These are phyloP conservation scores for Sanghuangporus sanghuang DNA, from an alignment of 1,284 basidiomycete species.

Conservation along the genomic window DNA sequence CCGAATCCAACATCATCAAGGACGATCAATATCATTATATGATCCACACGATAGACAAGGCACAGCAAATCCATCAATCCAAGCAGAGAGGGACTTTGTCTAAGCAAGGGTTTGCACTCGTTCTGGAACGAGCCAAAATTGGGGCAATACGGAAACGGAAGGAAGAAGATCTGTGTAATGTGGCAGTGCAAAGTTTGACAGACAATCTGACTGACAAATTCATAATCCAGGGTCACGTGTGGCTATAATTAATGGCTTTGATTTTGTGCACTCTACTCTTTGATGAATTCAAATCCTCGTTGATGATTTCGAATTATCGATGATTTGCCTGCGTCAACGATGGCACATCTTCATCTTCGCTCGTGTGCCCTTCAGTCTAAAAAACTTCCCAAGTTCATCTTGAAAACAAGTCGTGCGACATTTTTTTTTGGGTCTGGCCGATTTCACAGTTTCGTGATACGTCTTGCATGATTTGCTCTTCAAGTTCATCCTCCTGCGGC, in stretches of 20 bases:
- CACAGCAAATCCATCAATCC: neutral
- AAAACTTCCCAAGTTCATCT: neutral
- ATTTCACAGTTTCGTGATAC: conserved; percentile 1
- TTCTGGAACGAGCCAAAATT: neutral
- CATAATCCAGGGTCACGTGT: neutral
- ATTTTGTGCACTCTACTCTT: too few relatives aligned
- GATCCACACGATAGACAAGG: neutral
- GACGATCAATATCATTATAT: too few relatives aligned
- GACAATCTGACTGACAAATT: neutral
- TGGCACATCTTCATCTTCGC: neutral
- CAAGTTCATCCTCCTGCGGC: neutral
- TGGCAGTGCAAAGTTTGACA: neutral
- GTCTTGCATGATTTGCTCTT: neutral
- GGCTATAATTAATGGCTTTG: neutral
- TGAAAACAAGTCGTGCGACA: neutral
- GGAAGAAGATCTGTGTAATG: neutral
- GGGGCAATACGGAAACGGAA: neutral
- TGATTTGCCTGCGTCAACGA: neutral
- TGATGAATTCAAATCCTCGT: neutral
- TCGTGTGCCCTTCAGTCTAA: neutral
- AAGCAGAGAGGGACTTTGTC: neutral
- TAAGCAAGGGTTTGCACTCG: neutral
- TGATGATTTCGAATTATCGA: neutral
- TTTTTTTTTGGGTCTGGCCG: neutral
- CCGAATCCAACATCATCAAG: too few relatives aligned